Percentiles rank a stretch among this genome's conserved stretches.
Conservation (phyloP, 2,329 filamentous ascomycete species). For the Aureobasidium leucospermi region DNA sequence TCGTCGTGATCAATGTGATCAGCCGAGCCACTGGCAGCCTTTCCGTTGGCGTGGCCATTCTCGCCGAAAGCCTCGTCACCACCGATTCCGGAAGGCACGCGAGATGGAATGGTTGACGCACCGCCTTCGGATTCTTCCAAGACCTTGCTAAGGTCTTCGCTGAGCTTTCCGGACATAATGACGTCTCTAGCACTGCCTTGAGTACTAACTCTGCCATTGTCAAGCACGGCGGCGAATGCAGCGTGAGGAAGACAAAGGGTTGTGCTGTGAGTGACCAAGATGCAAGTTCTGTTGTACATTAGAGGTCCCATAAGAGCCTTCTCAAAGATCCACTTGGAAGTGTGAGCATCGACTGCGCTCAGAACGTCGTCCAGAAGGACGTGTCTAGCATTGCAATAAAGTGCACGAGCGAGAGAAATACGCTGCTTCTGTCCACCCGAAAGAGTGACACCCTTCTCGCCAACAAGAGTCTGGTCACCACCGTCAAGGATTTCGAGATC, state of each 20-base stretch:
- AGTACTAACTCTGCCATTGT: slow-evolving; percentile 71
- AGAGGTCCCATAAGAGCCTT: slow-evolving; percentile 84
- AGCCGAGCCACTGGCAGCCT: slow-evolving; percentile 29
- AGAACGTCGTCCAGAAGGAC: slow-evolving; percentile 90
- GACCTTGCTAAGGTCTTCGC: slow-evolving; percentile 66
- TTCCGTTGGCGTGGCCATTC: slow-evolving; percentile 41
- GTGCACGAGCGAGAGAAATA: slow-evolving; percentile 88
- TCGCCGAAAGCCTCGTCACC: slow-evolving; percentile 43
- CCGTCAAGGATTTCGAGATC: slow-evolving; percentile 88
- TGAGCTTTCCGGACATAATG: slow-evolving; percentile 79
- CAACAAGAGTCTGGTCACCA: slow-evolving; percentile 88
- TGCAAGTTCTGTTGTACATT: slow-evolving; percentile 83
- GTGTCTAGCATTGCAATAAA: slow-evolving; percentile 93
- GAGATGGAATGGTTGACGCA: slow-evolving; percentile 67
- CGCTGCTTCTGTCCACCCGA: slow-evolving; percentile 97
- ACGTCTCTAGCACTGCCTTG: slow-evolving; percentile 75
- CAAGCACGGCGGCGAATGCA: slow-evolving; percentile 73
- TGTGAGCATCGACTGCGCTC: slow-evolving; percentile 94
- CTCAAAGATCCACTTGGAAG: slow-evolving; percentile 95
- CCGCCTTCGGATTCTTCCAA: slow-evolving; percentile 57
- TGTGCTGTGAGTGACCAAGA: slow-evolving; percentile 92
- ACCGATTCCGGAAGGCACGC: slow-evolving; percentile 65
- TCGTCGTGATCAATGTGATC: slow-evolving; percentile 20
- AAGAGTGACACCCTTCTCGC: slow-evolving; percentile 93
- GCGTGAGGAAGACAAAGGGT: slow-evolving; percentile 77